phyloP scores from a whole-genome alignment of 1,284 basidiomycete species.

The Cryptococcus deneoformans region DNA sequence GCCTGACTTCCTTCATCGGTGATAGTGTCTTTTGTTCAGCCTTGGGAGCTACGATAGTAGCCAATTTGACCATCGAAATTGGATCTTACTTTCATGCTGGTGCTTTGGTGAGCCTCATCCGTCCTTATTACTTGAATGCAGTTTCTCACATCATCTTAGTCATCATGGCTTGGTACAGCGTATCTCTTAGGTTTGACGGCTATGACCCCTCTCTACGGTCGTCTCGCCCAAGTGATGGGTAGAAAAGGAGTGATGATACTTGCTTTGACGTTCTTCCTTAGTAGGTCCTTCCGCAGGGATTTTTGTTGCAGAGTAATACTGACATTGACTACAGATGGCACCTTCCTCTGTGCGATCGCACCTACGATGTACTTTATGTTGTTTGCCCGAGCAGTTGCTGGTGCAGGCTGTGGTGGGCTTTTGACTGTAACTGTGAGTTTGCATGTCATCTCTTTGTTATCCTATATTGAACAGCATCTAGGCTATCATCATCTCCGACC shows the following conservation, averaged over 20 bases:
- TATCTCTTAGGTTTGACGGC: constrained; percentile 34
- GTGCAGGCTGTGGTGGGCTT: constrained; percentile 31
- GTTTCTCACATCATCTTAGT: constrained; percentile 3
- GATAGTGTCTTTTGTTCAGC: constrained; percentile 30
- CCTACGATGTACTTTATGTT: constrained; percentile 25
- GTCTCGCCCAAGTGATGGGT: constrained; percentile 28
- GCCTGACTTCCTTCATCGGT: background rate
- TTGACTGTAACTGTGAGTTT: constrained; percentile 28
- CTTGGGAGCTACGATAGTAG: constrained; percentile 27
- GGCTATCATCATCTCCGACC: constrained; percentile 32
- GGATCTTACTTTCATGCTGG: constrained; percentile 30
- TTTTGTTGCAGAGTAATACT: constrained; percentile 1
- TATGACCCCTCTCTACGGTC: constrained; percentile 32
- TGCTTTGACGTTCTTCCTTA: constrained; percentile 17
- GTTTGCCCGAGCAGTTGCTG: constrained; percentile 23
- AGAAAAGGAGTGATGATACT: constrained; percentile 24
- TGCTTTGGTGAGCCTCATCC: constrained; percentile 18
- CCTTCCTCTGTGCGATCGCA: constrained; percentile 25
- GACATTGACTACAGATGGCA: constrained; percentile 16
- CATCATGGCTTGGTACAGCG: constrained; percentile 33
- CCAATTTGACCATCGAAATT: constrained; percentile 38
- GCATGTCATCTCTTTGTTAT: background rate
- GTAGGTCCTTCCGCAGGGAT: constrained; percentile 5
- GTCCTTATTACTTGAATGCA: no score
- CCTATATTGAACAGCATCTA: background rate